Conservation (phyloP, 2,329 filamentous ascomycete species). For the Hypoxylon sp. region DNA sequence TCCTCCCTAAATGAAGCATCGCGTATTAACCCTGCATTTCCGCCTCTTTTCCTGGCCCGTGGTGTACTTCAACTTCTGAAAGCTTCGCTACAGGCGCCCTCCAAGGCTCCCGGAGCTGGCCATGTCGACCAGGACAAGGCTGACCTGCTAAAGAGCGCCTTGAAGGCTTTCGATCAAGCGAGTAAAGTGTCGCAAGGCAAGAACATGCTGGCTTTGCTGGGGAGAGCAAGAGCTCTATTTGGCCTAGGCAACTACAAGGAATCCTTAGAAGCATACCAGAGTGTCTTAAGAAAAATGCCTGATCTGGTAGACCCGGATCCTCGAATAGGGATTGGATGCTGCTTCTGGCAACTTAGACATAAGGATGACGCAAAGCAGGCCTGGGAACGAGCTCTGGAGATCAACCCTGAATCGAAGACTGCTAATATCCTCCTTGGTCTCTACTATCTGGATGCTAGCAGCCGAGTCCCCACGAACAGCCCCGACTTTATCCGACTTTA, state of each 20-base stretch:
- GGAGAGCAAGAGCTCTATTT: conserved; percentile 88
- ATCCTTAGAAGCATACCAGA: conserved; percentile 87
- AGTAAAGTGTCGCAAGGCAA: conserved; percentile 85
- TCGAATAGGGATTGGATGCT: conserved; percentile 94
- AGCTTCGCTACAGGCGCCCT: conserved; percentile 84
- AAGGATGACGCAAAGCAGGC: conserved; percentile 92
- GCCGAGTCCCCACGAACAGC: conserved; percentile 85
- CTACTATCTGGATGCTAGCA: conserved; percentile 89
- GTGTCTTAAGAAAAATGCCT: conserved; percentile 87
- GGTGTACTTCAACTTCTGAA: conserved; percentile 90
- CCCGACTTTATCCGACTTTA: conserved; percentile 88
- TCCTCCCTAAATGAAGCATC: conserved; percentile 95
- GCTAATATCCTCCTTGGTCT: conserved; percentile 91
- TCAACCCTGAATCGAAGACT: conserved; percentile 86
- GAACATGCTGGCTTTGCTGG: conserved; percentile 93
- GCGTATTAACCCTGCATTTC: conserved; percentile 91
- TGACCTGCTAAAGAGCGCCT: conserved; percentile 85
- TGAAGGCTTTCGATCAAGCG: conserved; percentile 96
- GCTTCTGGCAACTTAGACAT: conserved; percentile 95
- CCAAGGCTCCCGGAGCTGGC: conserved; percentile 74
- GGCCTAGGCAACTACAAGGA: conserved; percentile 89
- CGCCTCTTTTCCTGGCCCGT: conserved; percentile 90
- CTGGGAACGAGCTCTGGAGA: conserved; percentile 89
- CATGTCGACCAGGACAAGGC: conserved; percentile 79
- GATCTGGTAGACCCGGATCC: conserved; percentile 93